Conservation (phyloP, 1,139 yeast genomes). For the Taphrina deformans region DNA sequence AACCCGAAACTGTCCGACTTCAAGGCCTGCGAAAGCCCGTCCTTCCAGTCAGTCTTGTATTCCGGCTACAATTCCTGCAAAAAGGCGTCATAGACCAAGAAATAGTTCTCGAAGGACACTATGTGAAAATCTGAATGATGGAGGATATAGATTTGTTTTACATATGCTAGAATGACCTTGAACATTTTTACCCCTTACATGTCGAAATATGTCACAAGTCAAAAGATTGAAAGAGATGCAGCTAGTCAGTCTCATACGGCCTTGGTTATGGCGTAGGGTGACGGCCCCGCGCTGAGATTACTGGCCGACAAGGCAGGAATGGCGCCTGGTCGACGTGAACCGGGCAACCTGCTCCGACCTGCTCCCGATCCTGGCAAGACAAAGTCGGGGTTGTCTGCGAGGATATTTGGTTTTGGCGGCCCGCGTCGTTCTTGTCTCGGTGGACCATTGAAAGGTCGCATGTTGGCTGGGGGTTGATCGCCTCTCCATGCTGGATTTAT, state of each 20-base stretch:
- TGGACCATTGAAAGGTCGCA: not conserved
- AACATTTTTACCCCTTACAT: no score
- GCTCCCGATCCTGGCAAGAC: slow-evolving; percentile 13
- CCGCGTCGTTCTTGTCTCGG: slow-evolving; percentile 18
- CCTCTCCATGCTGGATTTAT: slow-evolving; percentile 25
- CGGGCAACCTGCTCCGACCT: slow-evolving; percentile 12
- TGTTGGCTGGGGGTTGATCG: not conserved
- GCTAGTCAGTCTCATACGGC: not conserved
- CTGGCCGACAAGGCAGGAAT: slow-evolving; percentile 8
- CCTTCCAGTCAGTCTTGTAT: not conserved
- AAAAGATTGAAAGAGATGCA: no score
- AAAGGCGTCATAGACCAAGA: not conserved
- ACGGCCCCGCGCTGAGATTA: slow-evolving; percentile 1
- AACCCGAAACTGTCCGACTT: not conserved
- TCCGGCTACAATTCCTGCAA: not conserved
- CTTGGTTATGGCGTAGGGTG: slow-evolving; percentile 16
- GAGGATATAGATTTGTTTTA: not conserved
- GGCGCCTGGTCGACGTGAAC: slow-evolving; percentile 6
- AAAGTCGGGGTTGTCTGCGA: slow-evolving; percentile 32
- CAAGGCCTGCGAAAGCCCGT: not conserved
- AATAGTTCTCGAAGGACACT: not conserved
- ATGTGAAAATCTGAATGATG: not conserved
- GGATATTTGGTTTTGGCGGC: slow-evolving; percentile 10
- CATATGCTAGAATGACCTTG: not conserved
- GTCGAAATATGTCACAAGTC: not conserved